Evolutionary conservation across 1,139 yeast genomes (phyloP), one percentile per base, ranked within the genome.

Genomic region (Wickerhamomyces sp.): DNA sequence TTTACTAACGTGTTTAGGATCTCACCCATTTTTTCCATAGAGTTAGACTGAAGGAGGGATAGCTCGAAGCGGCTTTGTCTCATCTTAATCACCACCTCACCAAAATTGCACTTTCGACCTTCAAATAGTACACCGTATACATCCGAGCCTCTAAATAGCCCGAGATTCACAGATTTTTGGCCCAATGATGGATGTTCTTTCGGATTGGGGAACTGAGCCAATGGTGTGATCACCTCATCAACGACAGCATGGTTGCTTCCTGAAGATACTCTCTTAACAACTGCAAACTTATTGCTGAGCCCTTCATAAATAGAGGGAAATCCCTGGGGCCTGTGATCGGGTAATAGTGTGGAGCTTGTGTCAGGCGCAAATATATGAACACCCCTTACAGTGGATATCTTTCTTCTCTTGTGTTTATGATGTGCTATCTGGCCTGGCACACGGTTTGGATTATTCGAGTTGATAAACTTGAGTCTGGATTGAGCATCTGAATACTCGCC

Each of bases 251-350:
- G n/a, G n/a, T n/a, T n/a, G n/a, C n/a, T n/a, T n/a, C n/a, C n/a
- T n/a, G n/a, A n/a, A n/a, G n/a, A n/a, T n/a, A n/a, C n/a, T 21
- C 20, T 33, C 6, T 35, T 30, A 4, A 48, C 27, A 6, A 49
- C n/a, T 3, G 52, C 43, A 29, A 39, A 46, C 19, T 38, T 42
- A 9, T 38, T 32, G 26, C 51, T 41, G n/a, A 45, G 15, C 5
- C 46, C 38, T 36, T 50, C 54, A 26, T 25, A 33, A 2, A 50
- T 44, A 3, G 43, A 33, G 1, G 52, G 48, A 8, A 48, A 40
- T 13, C 32, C 23, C 4, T 33, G 36, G 6, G 42, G 50, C 15
- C 16, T 14, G 5, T n/a, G n/a, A n/a, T n/a, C n/a, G n/a, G n/a
- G n/a, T n/a, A n/a, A n/a, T n/a, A n/a, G n/a, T n/a, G n/a, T n/a